phyloP scores from a whole-genome alignment of 169 alveolate species.

The Plasmodium malariae region DNA sequence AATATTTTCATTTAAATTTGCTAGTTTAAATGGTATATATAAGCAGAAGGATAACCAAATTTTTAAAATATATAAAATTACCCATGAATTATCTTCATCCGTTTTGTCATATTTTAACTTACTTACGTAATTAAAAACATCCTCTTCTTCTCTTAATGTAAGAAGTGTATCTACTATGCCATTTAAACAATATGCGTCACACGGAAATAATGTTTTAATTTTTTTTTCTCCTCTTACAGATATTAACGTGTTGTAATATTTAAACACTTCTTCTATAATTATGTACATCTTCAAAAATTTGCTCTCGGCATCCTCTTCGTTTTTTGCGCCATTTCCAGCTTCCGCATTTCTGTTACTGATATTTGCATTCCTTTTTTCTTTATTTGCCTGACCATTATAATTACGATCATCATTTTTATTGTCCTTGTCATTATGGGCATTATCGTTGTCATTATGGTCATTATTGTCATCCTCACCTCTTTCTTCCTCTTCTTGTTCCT shows the following conservation, averaged over 20 bases:
- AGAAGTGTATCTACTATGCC: conserved; percentile 28
- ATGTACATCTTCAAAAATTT: not conserved
- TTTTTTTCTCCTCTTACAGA: conserved; percentile 69
- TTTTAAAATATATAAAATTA: conserved; percentile 29
- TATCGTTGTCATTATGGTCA: not conserved
- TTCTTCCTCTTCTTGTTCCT: not conserved
- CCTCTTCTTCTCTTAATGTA: conserved; percentile 22
- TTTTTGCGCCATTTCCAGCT: not conserved
- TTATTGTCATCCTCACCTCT: not conserved
- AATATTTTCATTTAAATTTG: conserved; percentile 2
- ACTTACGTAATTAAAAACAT: conserved; percentile 9
- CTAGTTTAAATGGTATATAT: conserved; percentile 43
- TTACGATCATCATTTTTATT: not conserved
- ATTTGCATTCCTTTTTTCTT: not conserved
- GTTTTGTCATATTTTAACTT: conserved; percentile 17
- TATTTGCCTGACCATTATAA: not conserved
- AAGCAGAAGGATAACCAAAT: conserved; percentile 65
- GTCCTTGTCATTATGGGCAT: not conserved
- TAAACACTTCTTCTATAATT: conserved; percentile 49
- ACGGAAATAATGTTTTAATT: conserved; percentile 56
- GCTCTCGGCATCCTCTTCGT: not conserved
- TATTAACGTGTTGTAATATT: conserved; percentile 61
- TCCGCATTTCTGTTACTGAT: not conserved
- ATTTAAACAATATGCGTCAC: conserved; percentile 38
- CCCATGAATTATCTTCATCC: conserved; percentile 63